Conservation (phyloP, 345 rosid genomes). For the Salix brachista region DNA sequence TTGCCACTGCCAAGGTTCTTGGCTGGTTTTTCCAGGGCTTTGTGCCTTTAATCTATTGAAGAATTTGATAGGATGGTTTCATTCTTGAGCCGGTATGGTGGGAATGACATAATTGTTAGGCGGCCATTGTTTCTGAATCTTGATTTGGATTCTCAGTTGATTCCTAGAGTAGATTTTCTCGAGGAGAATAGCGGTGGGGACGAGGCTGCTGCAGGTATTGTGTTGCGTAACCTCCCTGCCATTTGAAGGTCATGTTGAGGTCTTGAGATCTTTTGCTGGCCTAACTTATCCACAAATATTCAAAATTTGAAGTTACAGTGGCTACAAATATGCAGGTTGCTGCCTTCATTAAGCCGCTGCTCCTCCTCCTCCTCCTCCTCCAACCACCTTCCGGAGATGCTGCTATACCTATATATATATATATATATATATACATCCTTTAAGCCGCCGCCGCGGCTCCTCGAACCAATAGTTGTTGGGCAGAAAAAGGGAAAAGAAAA, state of each 20-base stretch:
- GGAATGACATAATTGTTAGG: constrained; percentile 47
- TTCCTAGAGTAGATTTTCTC: constrained; percentile 57
- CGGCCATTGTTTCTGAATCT: constrained; percentile 55
- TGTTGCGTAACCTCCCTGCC: constrained; percentile 58
- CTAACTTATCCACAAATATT: constrained; percentile 53
- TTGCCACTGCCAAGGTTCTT: constrained; percentile 34
- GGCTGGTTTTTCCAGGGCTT: constrained; percentile 40
- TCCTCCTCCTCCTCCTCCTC: too few species aligned
- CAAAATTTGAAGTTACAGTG: constrained; percentile 26
- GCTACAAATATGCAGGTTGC: too few species aligned
- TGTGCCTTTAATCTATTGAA: constrained; percentile 51
- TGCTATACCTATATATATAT: too few species aligned
- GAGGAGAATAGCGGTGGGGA: constrained; percentile 64
- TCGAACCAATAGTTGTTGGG: too few species aligned
- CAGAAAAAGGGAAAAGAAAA: too few species aligned
- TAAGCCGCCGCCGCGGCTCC: too few species aligned
- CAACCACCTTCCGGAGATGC: too few species aligned
- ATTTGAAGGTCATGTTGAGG: constrained; percentile 55
- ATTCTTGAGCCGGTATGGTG: constrained; percentile 61
- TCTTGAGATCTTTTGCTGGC: constrained; percentile 62
- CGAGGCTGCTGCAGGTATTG: constrained; percentile 44
- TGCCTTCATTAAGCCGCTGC: too few species aligned
- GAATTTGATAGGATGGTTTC: constrained; percentile 51
- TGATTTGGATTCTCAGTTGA: constrained; percentile 57
- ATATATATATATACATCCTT: too few species aligned